Percentiles rank a stretch among this genome's conserved stretches.
Evolutionary conservation across 768 basidiomycete genomes (phyloP).

Genomic region (Pisolithus albus): DNA sequence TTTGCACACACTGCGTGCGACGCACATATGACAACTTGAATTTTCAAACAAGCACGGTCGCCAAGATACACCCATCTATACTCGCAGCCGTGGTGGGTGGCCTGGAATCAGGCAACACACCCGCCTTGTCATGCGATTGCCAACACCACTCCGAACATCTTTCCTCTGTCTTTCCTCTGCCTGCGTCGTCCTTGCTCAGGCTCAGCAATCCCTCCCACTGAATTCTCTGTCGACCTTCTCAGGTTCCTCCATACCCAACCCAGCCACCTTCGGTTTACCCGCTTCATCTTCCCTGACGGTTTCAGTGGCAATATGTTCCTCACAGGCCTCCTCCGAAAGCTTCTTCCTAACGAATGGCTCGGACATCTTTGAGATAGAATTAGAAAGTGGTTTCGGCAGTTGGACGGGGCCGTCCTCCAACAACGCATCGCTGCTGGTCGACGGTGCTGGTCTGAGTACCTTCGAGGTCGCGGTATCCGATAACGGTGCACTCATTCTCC

Average conservation of each 20-base stretch:
- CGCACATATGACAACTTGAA: too few relatives aligned
- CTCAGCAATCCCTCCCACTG: slow-evolving; percentile 26
- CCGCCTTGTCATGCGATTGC: too few relatives aligned
- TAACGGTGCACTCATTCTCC: slow-evolving; percentile 24
- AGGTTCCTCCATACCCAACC: slow-evolving; percentile 23
- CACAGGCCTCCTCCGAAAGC: slow-evolving; percentile 31
- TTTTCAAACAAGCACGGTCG: too few relatives aligned
- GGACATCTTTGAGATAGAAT: slow-evolving; percentile 41
- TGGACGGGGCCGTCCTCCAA: slow-evolving; percentile 41
- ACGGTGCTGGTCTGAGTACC: slow-evolving; percentile 31
- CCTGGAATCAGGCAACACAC: not conserved
- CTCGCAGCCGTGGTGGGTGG: too few relatives aligned
- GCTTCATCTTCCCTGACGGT: slow-evolving; percentile 33
- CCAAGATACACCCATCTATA: too few relatives aligned
- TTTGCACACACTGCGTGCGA: too few relatives aligned
- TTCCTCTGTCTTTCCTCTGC: too few relatives aligned
- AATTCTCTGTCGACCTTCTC: slow-evolving; percentile 32
- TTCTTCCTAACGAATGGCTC: slow-evolving; percentile 56
- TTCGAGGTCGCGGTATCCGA: slow-evolving; percentile 58
- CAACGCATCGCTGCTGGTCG: slow-evolving; percentile 50
- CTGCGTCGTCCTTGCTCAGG: not conserved
- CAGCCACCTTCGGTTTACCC: slow-evolving; percentile 38
- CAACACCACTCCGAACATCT: too few relatives aligned
- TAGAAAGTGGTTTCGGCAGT: slow-evolving; percentile 43
- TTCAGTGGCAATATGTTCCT: slow-evolving; percentile 45